Conservation (phyloP, 345 rosid species). For the Hypericum androsaemum region DNA sequence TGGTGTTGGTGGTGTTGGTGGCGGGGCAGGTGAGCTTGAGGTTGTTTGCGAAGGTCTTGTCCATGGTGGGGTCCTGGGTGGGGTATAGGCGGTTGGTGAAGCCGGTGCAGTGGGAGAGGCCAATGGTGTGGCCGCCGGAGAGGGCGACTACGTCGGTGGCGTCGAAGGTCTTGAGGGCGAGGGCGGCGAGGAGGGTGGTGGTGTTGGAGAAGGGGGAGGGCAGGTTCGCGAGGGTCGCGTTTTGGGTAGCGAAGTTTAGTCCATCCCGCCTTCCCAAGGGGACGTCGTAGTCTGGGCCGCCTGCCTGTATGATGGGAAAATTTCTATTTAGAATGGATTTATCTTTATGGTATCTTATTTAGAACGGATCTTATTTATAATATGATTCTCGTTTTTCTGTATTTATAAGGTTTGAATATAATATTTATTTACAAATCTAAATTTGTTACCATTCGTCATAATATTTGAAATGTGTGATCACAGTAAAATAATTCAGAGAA, state of each 20-base stretch:
- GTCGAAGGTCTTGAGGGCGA: conserved; percentile 39
- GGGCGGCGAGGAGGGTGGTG: conserved; percentile 25
- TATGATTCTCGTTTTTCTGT: too few species aligned
- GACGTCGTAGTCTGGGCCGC: conserved; percentile 66
- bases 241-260: conserved; percentile 33
- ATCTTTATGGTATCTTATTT: too few species aligned
- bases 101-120: conserved; percentile 49
- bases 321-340: not conserved
- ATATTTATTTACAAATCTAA: too few species aligned
- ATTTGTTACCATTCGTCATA: too few species aligned
- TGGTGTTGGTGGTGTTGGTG: conserved; percentile 26
- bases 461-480: too few species aligned
- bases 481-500: too few species aligned
- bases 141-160: conserved; percentile 71
- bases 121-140: conserved; percentile 90
- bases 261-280: conserved; percentile 73
- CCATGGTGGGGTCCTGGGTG: conserved; percentile 61
- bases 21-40: conserved; percentile 52
- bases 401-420: too few species aligned
- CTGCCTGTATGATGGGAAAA: conserved; percentile 33
- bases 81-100: conserved; percentile 67
- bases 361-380: too few species aligned
- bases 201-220: conserved; percentile 44
- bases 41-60: conserved; percentile 46
- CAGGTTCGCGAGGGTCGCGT: conserved; percentile 42